Base-by-base conservation (phyloP, 1,139 yeast species). In the Blastobotrys indianensis region DNA sequence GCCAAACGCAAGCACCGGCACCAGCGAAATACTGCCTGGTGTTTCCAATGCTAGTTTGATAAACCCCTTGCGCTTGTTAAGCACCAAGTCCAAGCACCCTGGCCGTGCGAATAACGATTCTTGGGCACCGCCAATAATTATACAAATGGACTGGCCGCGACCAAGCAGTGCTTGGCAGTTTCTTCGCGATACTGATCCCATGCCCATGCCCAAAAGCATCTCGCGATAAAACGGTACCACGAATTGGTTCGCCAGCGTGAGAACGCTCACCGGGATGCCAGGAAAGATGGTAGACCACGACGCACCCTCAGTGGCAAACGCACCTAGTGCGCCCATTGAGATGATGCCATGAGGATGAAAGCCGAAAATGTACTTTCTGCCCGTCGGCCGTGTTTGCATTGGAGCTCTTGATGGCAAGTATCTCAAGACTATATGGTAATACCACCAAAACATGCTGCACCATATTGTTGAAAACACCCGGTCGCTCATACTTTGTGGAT, bases 311-410 rank as follows among this genome's bases (percentile, higher is more conserved):
- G 95, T 85, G 0, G 83, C 92, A 58, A 92, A 73, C 0, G 82
- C 82, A 3, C 96, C 96, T 64, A 92, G 80, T 0, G 84, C 94
- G 1, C 97, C 97, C 77, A 90, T 75, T 0, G 96, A 87, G 25
- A 90, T 88, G 9, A 92, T 90, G 0, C 99, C 98, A 63, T 92
- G 98, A 0, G 99, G 98, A 64, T 90, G 97, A 61, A 87, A 85
- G 0, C 97, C 95, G 65, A 92, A 90, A 1, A 92, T 79, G 62
- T 92, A 92, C 39, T 84, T 72, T 44, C 54, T 51, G 33, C 69
- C 69, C 0, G 66, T 60, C n/a, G 60, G 51, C 38, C 23, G 41
- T 32, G 28, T 37, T 28, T 33, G 44, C 29, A 20, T 34, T n/a
- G 39, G n/a, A 6, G 11, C 13, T n/a, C 8, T 30, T n/a, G 37